Conservation (phyloP, 2,329 filamentous ascomycete species). For the Lizonia empirigonia region DNA sequence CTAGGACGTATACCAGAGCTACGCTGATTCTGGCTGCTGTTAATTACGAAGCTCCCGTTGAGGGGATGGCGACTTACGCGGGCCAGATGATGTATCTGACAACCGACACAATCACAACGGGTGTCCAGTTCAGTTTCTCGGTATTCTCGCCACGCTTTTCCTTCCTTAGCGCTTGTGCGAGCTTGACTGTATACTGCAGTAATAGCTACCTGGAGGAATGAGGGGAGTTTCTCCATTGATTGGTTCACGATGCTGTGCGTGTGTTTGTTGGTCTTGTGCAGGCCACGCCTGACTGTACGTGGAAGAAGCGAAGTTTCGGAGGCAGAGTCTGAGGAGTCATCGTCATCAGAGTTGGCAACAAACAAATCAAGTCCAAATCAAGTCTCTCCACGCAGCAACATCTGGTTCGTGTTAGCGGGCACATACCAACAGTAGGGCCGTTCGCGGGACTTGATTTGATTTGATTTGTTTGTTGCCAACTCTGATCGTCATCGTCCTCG, state of each 20-base stretch:
- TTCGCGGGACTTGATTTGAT: no score
- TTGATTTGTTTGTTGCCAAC: no score
- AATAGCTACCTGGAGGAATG: slow-evolving; percentile 49
- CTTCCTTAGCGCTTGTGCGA: slow-evolving; percentile 60
- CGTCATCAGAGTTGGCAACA: no score
- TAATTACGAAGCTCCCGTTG: neutral
- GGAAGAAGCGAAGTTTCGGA: slow-evolving; percentile 59
- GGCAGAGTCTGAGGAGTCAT: slow-evolving; percentile 31
- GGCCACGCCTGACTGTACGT: slow-evolving; percentile 42
- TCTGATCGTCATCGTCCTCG: slow-evolving; percentile 33
- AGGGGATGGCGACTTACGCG: slow-evolving; percentile 17
- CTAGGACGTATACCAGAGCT: slow-evolving; percentile 60
- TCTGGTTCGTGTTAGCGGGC: no score
- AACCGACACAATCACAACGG: slow-evolving; percentile 58
- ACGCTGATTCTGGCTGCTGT: slow-evolving; percentile 53
- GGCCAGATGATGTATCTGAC: slow-evolving; percentile 69
- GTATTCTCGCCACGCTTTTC: slow-evolving; percentile 53
- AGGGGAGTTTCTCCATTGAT: slow-evolving; percentile 34
- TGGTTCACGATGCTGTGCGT: slow-evolving; percentile 32
- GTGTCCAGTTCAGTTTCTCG: slow-evolving; percentile 55
- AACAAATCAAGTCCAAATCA: no score
- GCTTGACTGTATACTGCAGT: slow-evolving; percentile 60
- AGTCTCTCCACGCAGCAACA: no score
- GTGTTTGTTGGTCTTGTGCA: slow-evolving; percentile 41
- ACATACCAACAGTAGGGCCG: no score